These are phyloP conservation scores for Eudorina sp. DNA, from an alignment of 139 green algal genomes.

Conservation along the genomic window DNA sequence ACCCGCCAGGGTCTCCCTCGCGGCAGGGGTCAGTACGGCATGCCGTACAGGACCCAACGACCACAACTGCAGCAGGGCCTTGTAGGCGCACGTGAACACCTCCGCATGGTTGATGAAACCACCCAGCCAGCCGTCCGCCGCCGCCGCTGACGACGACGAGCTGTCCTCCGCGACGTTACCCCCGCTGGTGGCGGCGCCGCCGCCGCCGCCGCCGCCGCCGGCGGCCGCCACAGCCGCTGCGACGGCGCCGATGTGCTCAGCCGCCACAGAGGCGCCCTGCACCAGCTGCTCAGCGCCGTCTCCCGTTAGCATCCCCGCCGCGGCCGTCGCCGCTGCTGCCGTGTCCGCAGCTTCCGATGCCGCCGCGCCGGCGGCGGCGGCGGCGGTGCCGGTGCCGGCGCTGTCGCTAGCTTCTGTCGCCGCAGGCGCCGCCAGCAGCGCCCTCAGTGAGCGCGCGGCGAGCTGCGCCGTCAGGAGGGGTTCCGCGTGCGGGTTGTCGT, in stretches of 20 bases:
- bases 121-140: constrained; percentile 29
- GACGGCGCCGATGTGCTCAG: background rate
- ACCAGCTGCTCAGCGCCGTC: background rate
- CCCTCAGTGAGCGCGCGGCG: constrained; percentile 49
- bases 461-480: constrained; percentile 80
- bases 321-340: background rate
- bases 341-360: background rate
- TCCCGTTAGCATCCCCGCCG: background rate
- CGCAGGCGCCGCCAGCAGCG: background rate
- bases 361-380: no score
- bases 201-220: background rate
- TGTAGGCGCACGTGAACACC: constrained; percentile 10
- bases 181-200: no score
- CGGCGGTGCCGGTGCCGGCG: background rate
- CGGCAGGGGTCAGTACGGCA: background rate
- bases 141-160: no score
- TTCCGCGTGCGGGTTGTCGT: constrained; percentile 91
- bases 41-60: background rate
- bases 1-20: background rate
- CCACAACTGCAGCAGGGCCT: constrained; percentile 32
- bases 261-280: no score
- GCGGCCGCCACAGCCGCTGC: background rate
- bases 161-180: no score
- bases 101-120: constrained; percentile 36
- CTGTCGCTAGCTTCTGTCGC: background rate